phyloP scores from a whole-genome alignment of 23 red algal genomes.

The Pyropia haitanensis region DNA sequence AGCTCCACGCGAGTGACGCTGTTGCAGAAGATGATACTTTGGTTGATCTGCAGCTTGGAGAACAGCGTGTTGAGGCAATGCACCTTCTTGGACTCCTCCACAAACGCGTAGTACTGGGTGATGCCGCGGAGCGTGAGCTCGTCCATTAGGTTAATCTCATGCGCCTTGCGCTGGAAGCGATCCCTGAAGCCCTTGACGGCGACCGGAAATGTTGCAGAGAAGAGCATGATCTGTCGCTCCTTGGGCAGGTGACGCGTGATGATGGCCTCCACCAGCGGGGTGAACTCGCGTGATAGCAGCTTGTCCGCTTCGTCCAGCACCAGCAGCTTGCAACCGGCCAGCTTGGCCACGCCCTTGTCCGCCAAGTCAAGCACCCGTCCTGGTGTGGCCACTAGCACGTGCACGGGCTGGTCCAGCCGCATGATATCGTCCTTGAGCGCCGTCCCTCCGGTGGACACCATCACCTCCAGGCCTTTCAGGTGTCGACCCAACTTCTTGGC shows the following conservation, averaged over 20 bases:
- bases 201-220: slow-evolving; percentile 96
- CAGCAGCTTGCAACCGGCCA: slow-evolving; percentile 62
- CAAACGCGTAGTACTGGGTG: slow-evolving; percentile 96
- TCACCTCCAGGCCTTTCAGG: slow-evolving; percentile 81
- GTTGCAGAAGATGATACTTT: slow-evolving; percentile 99
- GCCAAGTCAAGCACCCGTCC: slow-evolving; percentile 89
- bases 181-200: slow-evolving; percentile 93
- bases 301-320: slow-evolving; percentile 97
- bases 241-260: slow-evolving; percentile 57
- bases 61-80: slow-evolving; percentile 95
- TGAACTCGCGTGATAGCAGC: slow-evolving; percentile 83
- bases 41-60: slow-evolving; percentile 93
- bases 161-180: slow-evolving; percentile 53
- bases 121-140: slow-evolving; percentile 87
- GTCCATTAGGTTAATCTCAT: slow-evolving; percentile 99
- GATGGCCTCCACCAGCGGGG: slow-evolving; percentile 72
- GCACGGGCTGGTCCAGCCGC: slow-evolving; percentile 92
- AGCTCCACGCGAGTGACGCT: slow-evolving; percentile 88
- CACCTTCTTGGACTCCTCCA: slow-evolving; percentile 91
- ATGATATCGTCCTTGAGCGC: slow-evolving; percentile 92
- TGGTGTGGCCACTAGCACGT: slow-evolving; percentile 85
- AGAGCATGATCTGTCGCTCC: slow-evolving; percentile 84
- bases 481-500: slow-evolving; percentile 75
- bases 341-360: slow-evolving; percentile 72
- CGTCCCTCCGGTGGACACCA: slow-evolving; percentile 90